Percentiles rank a stretch among this genome's conserved stretches.
Conservation (phyloP, 805 yeast species). For the Suhomyces pyralidae region DNA sequence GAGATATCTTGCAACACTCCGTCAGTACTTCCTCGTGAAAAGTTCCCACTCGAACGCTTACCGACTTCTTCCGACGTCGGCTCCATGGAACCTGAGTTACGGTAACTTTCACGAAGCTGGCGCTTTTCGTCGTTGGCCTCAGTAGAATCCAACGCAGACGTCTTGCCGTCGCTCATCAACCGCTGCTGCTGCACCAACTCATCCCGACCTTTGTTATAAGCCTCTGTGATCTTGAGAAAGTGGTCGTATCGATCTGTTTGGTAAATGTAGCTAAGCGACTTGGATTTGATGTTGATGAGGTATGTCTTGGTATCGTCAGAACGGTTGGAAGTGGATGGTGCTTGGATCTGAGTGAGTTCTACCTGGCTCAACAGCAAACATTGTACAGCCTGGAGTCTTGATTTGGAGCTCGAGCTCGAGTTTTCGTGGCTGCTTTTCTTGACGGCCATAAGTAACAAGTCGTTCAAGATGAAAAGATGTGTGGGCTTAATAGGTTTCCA, state of each 20-base stretch:
- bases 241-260: conserved; percentile 62
- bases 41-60: conserved; percentile 22
- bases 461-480: conserved; percentile 75
- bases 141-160: conserved; percentile 10
- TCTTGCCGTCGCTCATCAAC: conserved; percentile 14
- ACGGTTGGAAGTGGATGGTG: conserved; percentile 15
- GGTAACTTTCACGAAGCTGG: conserved; percentile 40
- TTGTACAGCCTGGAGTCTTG: conserved; percentile 62
- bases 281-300: conserved; percentile 46
- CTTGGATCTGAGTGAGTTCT: conserved; percentile 38
- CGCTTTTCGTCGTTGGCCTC: conserved; percentile 34
- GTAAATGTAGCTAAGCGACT: conserved; percentile 51
- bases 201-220: conserved; percentile 59
- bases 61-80: conserved; percentile 23
- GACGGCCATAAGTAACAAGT: conserved; percentile 70
- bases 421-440: conserved; percentile 40
- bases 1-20: conserved; percentile 56
- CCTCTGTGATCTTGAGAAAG: conserved; percentile 49
- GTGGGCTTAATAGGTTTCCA: conserved; percentile 75
- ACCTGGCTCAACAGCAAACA: conserved; percentile 76
- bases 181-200: conserved; percentile 40
- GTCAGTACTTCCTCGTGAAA: conserved; percentile 32
- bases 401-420: conserved; percentile 21
- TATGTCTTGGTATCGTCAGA: conserved; percentile 26
- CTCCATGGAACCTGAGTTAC: conserved; percentile 52